phyloP scores from a whole-genome alignment of 176 grass and related monocot genomes.

The Lolium rigidum region DNA sequence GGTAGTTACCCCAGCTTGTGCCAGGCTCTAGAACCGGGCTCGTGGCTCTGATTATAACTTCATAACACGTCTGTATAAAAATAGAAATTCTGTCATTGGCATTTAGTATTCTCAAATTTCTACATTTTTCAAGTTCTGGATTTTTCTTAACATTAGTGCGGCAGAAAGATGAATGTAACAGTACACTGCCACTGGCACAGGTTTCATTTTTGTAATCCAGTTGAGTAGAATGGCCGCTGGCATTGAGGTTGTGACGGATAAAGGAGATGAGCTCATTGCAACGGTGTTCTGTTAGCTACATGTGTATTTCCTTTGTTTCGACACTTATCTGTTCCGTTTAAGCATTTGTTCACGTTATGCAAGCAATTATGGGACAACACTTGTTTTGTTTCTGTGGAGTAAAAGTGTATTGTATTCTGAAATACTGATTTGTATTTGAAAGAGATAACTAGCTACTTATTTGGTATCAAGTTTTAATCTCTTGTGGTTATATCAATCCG shows the following conservation, averaged over 20 bases:
- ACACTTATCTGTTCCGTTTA: not conserved
- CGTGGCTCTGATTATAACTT: not conserved
- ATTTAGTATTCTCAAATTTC: not conserved
- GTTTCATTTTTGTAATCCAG: constrained; percentile 72
- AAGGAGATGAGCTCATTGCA: constrained; percentile 84
- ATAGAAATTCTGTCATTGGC: not conserved
- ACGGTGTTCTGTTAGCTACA: constrained; percentile 97
- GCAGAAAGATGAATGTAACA: not conserved
- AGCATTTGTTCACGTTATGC: not conserved
- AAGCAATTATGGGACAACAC: not conserved
- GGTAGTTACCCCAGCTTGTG: not conserved
- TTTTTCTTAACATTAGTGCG: not conserved
- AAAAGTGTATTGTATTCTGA: not conserved
- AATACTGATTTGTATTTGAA: not conserved
- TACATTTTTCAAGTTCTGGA: not conserved
- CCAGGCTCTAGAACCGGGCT: not conserved
- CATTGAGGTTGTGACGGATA: constrained; percentile 80
- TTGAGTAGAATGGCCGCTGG: constrained; percentile 77
- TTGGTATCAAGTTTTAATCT: not conserved
- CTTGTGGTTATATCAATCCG: not conserved
- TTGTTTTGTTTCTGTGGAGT: not conserved
- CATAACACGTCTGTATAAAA: not conserved
- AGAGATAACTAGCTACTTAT: not conserved
- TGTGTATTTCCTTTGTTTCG: constrained; percentile 47
- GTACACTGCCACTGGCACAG: constrained; percentile 51